A percentile compares a stretch with the other conserved stretches of the same genome.
These are phyloP conservation scores for Nicotiana tomentosiformis DNA, from an alignment of 257 asterid genomes.

Conservation along the genomic window DNA sequence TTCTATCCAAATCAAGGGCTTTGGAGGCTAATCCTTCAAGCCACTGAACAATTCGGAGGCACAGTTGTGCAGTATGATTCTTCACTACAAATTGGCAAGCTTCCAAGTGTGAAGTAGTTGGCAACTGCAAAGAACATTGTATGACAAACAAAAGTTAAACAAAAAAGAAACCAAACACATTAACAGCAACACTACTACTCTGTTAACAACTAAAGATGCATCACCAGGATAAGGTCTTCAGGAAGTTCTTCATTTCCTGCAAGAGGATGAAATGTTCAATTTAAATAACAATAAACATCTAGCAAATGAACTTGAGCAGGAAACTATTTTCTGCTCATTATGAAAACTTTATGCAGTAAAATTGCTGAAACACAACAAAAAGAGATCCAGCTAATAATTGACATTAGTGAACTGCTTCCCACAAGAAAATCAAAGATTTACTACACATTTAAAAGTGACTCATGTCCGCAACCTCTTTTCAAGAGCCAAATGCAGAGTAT, in stretches of 20 bases:
- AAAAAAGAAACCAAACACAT: constrained; percentile 16
- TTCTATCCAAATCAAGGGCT: constrained; percentile 82
- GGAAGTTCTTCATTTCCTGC: constrained; percentile 91
- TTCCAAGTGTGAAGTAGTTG: constrained; percentile 87
- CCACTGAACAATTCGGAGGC: constrained; percentile 96
- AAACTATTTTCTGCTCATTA: background rate
- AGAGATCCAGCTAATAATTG: background rate
- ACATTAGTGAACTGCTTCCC: background rate
- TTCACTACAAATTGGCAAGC: constrained; percentile 75
- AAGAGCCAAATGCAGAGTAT: background rate
- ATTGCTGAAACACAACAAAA: background rate
- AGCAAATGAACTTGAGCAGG: background rate
- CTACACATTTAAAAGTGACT: background rate
- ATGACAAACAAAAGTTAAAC: constrained; percentile 8
- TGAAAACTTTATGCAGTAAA: background rate
- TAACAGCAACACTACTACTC: constrained; percentile 3
- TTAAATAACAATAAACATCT: constrained; percentile 19
- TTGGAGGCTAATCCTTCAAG: constrained; percentile 96
- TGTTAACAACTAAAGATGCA: constrained; percentile 15
- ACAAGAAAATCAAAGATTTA: background rate
- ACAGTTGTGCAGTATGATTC: constrained; percentile 77
- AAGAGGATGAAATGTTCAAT: constrained; percentile 12
- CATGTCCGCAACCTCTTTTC: background rate
- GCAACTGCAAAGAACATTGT: constrained; percentile 50
- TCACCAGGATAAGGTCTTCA: constrained; percentile 66